These are phyloP conservation scores for Lachnellula arida DNA, from an alignment of 2,329 filamentous ascomycete genomes.

Conservation along the genomic window DNA sequence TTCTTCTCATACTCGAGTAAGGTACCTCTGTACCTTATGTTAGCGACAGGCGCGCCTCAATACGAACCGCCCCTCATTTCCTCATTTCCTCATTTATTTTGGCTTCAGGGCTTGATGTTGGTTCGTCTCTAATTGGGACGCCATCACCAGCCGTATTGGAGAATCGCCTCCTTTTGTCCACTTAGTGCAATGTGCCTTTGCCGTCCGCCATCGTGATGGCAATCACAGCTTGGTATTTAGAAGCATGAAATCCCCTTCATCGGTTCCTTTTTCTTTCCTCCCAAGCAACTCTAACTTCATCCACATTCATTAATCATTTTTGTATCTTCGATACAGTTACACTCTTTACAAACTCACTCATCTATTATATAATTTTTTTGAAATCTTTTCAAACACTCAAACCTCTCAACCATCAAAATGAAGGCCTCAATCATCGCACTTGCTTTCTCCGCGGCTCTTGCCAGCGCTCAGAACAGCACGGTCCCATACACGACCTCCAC, in stretches of 20 bases:
- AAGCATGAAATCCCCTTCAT: background rate
- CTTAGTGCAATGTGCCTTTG: too few relatives aligned
- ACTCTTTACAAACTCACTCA: background rate
- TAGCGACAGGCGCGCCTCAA: too few relatives aligned
- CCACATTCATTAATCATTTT: background rate
- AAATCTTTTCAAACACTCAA: background rate
- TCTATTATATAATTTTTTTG: background rate
- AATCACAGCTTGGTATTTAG: background rate
- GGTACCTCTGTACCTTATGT: too few relatives aligned
- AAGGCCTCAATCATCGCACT: constrained; percentile 2
- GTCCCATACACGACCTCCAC: background rate
- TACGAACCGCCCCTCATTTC: too few relatives aligned
- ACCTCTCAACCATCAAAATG: background rate
- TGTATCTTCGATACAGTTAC: background rate
- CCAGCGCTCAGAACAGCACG: background rate
- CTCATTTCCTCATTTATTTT: too few relatives aligned
- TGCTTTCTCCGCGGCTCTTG: background rate
- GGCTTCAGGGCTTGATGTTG: too few relatives aligned
- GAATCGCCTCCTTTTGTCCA: too few relatives aligned
- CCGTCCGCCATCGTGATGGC: background rate
- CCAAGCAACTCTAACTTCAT: background rate
- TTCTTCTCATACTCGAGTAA: too few relatives aligned
- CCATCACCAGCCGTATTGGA: too few relatives aligned
- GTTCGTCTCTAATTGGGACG: too few relatives aligned
- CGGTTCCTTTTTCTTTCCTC: background rate